A percentile compares a stretch with the other conserved stretches of the same genome.
Evolutionary conservation across 306 rosid genomes (phyloP).

Genomic region (Acacia melanoxylon): DNA sequence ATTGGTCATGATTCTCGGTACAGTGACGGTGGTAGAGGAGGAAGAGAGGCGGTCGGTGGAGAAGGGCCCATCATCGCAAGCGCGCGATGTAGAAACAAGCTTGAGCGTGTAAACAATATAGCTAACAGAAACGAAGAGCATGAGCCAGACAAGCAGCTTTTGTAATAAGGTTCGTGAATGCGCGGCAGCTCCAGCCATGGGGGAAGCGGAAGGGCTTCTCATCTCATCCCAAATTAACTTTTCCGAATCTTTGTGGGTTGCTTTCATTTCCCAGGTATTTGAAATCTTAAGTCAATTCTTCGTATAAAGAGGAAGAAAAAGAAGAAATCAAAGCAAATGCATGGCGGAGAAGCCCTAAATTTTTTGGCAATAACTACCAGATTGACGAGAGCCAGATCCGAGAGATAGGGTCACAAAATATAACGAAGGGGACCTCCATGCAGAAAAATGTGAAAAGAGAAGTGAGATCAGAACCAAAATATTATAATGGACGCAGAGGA

Average conservation of each 20-base stretch:
- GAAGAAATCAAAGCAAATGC: neutral
- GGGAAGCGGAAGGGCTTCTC: slow-evolving; percentile 20
- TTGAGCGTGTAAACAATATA: slow-evolving; percentile 72
- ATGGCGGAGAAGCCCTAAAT: neutral
- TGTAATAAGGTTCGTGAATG: slow-evolving; percentile 11
- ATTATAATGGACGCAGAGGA: neutral
- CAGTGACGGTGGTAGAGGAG: neutral
- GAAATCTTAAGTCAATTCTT: neutral
- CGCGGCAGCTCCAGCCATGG: neutral
- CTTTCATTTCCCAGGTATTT: slow-evolving; percentile 49
- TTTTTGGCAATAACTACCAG: neutral
- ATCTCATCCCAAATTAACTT: slow-evolving; percentile 66
- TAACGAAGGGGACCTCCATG: slow-evolving; percentile 28
- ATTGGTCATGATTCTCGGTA: slow-evolving; percentile 7
- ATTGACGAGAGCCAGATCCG: slow-evolving; percentile 6
- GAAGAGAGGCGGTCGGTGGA: slow-evolving; percentile 33
- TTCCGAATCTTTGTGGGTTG: slow-evolving; percentile 52
- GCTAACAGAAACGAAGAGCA: slow-evolving; percentile 67
- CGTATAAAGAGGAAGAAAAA: neutral
- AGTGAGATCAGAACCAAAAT: neutral
- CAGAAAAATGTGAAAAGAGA: neutral
- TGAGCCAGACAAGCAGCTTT: slow-evolving; percentile 66
- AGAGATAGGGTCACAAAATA: neutral
- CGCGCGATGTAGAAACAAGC: slow-evolving; percentile 58
- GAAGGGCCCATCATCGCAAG: slow-evolving; percentile 53